Evolutionary conservation across 345 rosid genomes (phyloP).

Genomic region (Camelina hispida): DNA sequence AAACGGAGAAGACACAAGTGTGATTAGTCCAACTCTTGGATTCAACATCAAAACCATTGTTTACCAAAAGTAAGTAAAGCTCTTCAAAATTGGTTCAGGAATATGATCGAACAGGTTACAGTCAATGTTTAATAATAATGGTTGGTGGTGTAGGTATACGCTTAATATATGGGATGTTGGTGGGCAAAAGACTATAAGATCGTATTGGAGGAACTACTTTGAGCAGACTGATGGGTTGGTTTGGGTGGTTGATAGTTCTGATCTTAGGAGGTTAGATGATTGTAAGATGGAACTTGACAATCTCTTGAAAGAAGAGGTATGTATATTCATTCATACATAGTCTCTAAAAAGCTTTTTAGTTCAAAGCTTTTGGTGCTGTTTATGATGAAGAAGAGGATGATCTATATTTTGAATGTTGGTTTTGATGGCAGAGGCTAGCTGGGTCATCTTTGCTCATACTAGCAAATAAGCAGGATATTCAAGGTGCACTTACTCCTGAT

Average conservation of each 20-base stretch:
- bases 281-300: constrained; percentile 91
- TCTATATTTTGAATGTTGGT: not conserved
- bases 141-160: constrained; percentile 58
- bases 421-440: constrained; percentile 70
- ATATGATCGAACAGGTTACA: constrained; percentile 19
- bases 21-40: constrained; percentile 92
- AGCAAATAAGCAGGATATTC: constrained; percentile 93
- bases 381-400: constrained; percentile 12
- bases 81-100: constrained; percentile 15
- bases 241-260: constrained; percentile 96
- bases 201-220: constrained; percentile 96
- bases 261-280: constrained; percentile 89
- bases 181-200: constrained; percentile 90
- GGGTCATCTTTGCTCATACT: constrained; percentile 88
- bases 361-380: constrained; percentile 2
- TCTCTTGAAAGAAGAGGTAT: constrained; percentile 96
- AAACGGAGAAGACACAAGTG: constrained; percentile 90
- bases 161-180: constrained; percentile 96
- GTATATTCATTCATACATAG: not conserved
- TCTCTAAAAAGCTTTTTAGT: not conserved
- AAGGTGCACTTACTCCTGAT: constrained; percentile 79
- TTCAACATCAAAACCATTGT: constrained; percentile 86
- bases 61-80: constrained; percentile 81
- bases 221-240: constrained; percentile 98
- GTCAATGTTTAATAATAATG: constrained; percentile 6